Percentiles rank a stretch among this genome's conserved stretches.
Conservation (phyloP, 192 early-diverging fungal species). For the Linnemannia schmuckeri region DNA sequence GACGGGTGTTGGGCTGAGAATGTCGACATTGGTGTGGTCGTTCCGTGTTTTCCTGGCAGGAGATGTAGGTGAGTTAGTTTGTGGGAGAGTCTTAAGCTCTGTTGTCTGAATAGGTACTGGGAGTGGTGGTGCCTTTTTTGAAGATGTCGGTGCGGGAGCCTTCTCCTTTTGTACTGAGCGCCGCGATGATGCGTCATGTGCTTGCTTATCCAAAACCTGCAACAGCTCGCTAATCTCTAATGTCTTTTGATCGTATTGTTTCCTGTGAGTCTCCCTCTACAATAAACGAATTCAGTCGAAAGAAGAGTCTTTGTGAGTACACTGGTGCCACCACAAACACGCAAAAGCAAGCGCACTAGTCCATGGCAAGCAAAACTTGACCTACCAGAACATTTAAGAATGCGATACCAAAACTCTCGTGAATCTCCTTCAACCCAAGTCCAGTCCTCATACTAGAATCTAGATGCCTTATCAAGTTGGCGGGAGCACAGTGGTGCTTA, state of each 20-base stretch:
- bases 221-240: slow-evolving; percentile 62
- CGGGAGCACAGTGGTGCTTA: slow-evolving; percentile 42
- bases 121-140: slow-evolving; percentile 22
- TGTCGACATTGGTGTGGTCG: slow-evolving; percentile 48
- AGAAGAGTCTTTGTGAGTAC: neutral
- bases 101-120: slow-evolving; percentile 32
- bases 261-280: slow-evolving; percentile 65
- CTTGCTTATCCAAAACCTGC: slow-evolving; percentile 48
- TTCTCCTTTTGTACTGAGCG: slow-evolving; percentile 3
- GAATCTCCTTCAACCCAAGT: slow-evolving; percentile 66
- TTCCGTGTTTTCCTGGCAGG: slow-evolving; percentile 47
- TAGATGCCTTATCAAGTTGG: slow-evolving; percentile 67
- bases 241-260: slow-evolving; percentile 69
- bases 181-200: neutral
- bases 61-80: slow-evolving; percentile 23
- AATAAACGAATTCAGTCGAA: neutral
- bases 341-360: neutral
- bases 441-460: slow-evolving; percentile 67
- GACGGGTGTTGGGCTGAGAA: slow-evolving; percentile 38
- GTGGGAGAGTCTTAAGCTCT: slow-evolving; percentile 16
- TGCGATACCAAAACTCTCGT: slow-evolving; percentile 68
- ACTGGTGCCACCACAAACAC: neutral
- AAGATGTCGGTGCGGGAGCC: slow-evolving; percentile 11
- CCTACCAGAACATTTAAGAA: slow-evolving; percentile 70
- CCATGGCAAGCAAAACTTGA: neutral